phyloP scores from a whole-genome alignment of 345 rosid species.

The Diplotaxis tenuifolia region DNA sequence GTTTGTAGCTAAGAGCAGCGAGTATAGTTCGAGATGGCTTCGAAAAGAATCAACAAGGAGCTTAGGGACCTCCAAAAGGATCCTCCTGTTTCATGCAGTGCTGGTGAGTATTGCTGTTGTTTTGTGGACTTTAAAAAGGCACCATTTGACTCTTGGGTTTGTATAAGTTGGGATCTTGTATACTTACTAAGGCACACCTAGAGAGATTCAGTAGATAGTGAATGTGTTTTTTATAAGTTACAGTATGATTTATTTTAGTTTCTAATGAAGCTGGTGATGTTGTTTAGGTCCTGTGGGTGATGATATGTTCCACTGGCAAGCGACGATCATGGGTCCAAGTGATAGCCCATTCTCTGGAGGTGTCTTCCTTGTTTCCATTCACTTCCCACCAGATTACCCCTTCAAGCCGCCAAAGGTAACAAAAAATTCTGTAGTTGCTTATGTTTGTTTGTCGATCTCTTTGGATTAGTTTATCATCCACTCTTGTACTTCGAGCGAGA shows the following conservation, averaged over 20 bases:
- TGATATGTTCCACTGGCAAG: slow-evolving; percentile 84
- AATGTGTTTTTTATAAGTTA: neutral
- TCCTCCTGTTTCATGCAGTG: slow-evolving; percentile 79
- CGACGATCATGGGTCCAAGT: slow-evolving; percentile 73
- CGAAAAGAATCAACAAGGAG: slow-evolving; percentile 69
- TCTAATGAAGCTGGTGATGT: neutral
- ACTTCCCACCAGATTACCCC: slow-evolving; percentile 80
- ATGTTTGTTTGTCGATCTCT: slow-evolving; percentile 8
- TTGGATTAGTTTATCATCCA: neutral
- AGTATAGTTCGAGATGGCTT: slow-evolving; percentile 44
- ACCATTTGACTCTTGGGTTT: neutral
- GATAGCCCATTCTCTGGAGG: slow-evolving; percentile 77
- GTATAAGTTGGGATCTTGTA: neutral
- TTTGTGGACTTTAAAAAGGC: neutral
- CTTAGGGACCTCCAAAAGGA: slow-evolving; percentile 69
- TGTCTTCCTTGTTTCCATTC: slow-evolving; percentile 65
- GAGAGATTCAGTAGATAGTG: neutral
- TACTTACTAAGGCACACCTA: neutral
- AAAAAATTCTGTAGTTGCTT: neutral
- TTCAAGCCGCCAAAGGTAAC: slow-evolving; percentile 78
- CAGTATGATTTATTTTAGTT: neutral
- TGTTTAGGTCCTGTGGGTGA: slow-evolving; percentile 63
- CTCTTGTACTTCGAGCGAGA: neutral
- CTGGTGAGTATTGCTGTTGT: slow-evolving; percentile 41
- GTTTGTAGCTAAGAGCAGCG: slow-evolving; percentile 3